Evolutionary conservation across 1,139 yeast genomes (phyloP).

Genomic region (Taphrina populina): DNA sequence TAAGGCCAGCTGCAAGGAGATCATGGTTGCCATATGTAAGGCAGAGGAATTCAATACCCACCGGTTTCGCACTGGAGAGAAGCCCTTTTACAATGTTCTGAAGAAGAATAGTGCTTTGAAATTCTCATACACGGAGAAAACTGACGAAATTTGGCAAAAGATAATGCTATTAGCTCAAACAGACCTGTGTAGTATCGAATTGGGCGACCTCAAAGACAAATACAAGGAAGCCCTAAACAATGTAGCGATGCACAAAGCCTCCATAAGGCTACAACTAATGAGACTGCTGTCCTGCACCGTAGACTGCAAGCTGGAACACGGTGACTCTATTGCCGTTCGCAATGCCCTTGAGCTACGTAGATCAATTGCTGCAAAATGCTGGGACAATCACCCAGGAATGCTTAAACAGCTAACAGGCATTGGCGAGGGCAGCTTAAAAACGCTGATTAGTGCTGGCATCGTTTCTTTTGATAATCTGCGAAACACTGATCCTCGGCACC

Average conservation of each 20-base stretch:
- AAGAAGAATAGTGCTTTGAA: constrained; percentile 47
- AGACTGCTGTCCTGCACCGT: constrained; percentile 50
- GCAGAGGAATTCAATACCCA: constrained; percentile 49
- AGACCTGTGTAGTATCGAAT: constrained; percentile 48
- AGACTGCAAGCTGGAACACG: constrained; percentile 49
- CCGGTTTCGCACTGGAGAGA: constrained; percentile 51
- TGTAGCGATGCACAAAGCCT: constrained; percentile 50
- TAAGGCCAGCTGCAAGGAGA: constrained; percentile 11
- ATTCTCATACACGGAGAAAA: constrained; percentile 44
- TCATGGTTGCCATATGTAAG: constrained; percentile 35
- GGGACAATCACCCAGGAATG: constrained; percentile 53
- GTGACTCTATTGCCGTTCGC: constrained; percentile 49
- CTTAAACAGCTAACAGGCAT: constrained; percentile 52
- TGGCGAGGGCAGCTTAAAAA: constrained; percentile 48
- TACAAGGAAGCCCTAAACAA: constrained; percentile 47
- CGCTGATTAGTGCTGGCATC: constrained; percentile 47
- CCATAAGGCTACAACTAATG: constrained; percentile 48
- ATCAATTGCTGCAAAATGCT: constrained; percentile 50
- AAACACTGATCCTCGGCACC: constrained; percentile 43
- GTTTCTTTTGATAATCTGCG: constrained; percentile 44
- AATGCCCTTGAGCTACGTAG: constrained; percentile 47
- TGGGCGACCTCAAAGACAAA: constrained; percentile 48
- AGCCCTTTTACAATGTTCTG: constrained; percentile 49
- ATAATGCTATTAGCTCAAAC: constrained; percentile 9
- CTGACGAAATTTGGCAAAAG: constrained; percentile 41